phyloP scores from a whole-genome alignment of 192 early-diverging fungal species.

The Coemansia sp. region DNA sequence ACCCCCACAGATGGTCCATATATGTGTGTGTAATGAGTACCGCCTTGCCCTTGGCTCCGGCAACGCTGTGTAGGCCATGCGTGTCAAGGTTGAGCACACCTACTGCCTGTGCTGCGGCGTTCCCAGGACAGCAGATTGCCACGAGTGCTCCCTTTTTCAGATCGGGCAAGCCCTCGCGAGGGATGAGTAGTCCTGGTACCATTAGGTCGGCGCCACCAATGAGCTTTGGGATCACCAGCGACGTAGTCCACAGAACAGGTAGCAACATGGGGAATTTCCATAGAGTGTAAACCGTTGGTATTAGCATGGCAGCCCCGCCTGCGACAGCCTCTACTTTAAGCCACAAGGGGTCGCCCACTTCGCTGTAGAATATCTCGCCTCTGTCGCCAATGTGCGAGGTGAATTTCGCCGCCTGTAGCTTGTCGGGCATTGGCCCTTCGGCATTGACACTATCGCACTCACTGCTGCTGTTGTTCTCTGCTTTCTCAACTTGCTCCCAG shows the following conservation, averaged over 20 bases:
- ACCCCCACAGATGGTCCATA: conserved; percentile 78
- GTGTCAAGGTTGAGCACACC: conserved; percentile 66
- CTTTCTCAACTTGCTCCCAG: conserved; percentile 18
- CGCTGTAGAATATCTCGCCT: conserved; percentile 66
- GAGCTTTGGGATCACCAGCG: conserved; percentile 70
- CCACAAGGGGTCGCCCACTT: conserved; percentile 67
- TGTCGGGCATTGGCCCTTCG: conserved; percentile 51
- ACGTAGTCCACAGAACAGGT: conserved; percentile 69
- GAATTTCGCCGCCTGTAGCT: conserved; percentile 69
- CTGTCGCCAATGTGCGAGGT: conserved; percentile 64
- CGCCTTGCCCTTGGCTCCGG: conserved; percentile 77
- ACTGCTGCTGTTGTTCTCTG: neutral
- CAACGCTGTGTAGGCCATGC: conserved; percentile 48
- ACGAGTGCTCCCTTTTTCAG: conserved; percentile 35
- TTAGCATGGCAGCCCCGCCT: conserved; percentile 43
- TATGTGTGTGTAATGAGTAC: conserved; percentile 76
- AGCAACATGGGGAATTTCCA: conserved; percentile 73
- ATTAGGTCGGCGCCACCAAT: conserved; percentile 73
- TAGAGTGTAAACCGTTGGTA: conserved; percentile 78
- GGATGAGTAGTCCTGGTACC: conserved; percentile 40
- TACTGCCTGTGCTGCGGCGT: conserved; percentile 58
- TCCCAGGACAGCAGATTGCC: conserved; percentile 38
- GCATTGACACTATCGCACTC: conserved; percentile 18
- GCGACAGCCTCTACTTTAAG: conserved; percentile 58
- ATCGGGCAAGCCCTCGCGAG: conserved; percentile 32